phyloP scores from a whole-genome alignment of 441 rosid species.

The Jatropha podagrica region DNA sequence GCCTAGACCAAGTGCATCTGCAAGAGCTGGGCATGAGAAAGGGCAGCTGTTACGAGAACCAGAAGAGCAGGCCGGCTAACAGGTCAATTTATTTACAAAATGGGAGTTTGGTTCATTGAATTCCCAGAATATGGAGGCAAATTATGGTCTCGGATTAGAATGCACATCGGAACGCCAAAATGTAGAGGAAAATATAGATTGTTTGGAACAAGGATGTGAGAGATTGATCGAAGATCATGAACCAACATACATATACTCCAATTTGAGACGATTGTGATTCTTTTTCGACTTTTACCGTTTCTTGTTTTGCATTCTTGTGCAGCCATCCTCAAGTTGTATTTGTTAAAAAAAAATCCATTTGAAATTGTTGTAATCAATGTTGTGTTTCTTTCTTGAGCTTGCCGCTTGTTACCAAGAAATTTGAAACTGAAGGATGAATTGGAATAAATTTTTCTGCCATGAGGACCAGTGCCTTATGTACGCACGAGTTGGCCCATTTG shows the following conservation, averaged over 20 bases:
- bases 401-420: not conserved
- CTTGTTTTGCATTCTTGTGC: slow-evolving; percentile 28
- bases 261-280: slow-evolving; percentile 43
- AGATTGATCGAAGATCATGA: slow-evolving; percentile 29
- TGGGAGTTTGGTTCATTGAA: slow-evolving; percentile 4
- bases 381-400: slow-evolving; percentile 10
- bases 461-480: not conserved
- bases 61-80: slow-evolving; percentile 28
- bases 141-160: slow-evolving; percentile 13
- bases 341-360: slow-evolving; percentile 26
- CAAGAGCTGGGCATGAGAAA: slow-evolving; percentile 28
- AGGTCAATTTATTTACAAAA: not conserved
- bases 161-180: slow-evolving; percentile 13
- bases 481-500: not conserved
- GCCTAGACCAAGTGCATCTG: slow-evolving; percentile 42
- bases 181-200: slow-evolving; percentile 18
- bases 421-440: not conserved
- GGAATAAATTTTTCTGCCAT: not conserved
- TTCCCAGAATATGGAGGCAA: slow-evolving; percentile 22
- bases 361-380: slow-evolving; percentile 38
- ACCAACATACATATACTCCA: slow-evolving; percentile 19
- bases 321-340: slow-evolving; percentile 34
- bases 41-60: slow-evolving; percentile 28
- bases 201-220: slow-evolving; percentile 17
- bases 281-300: slow-evolving; percentile 18